phyloP scores from a whole-genome alignment of 2,329 filamentous ascomycete genomes.

The Hypomyces perniciosus region DNA sequence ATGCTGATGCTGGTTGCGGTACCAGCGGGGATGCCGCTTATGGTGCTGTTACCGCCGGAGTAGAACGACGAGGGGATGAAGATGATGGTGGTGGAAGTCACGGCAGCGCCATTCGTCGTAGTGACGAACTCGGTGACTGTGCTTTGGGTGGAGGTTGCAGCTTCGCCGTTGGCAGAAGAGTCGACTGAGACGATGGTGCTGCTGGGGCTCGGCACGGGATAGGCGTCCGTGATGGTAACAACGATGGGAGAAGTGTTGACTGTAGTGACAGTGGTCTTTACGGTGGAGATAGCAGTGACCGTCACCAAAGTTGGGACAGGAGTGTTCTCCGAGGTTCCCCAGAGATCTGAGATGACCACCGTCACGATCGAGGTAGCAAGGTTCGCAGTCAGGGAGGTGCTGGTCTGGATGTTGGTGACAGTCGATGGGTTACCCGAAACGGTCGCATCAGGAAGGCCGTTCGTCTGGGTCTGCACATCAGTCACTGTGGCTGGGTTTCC shows the following conservation, averaged over 20 bases:
- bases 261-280: slow-evolving; percentile 22
- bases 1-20: slow-evolving; percentile 19
- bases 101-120: slow-evolving; percentile 22
- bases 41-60: slow-evolving; percentile 26
- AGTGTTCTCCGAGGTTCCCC: slow-evolving; percentile 15
- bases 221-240: slow-evolving; percentile 21
- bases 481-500: slow-evolving; percentile 26
- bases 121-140: slow-evolving; percentile 29
- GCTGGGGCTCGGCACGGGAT: not conserved
- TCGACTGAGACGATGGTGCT: slow-evolving; percentile 1
- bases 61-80: slow-evolving; percentile 23
- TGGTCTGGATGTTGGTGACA: slow-evolving; percentile 24
- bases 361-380: slow-evolving; percentile 17
- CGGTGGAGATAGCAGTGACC: slow-evolving; percentile 22
- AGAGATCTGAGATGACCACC: slow-evolving; percentile 28
- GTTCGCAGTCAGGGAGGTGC: slow-evolving; percentile 17
- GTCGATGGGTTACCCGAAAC: slow-evolving; percentile 27
- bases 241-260: slow-evolving; percentile 17
- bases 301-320: slow-evolving; percentile 14
- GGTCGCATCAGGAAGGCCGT: slow-evolving; percentile 24
- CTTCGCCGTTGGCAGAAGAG: slow-evolving; percentile 21
- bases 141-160: slow-evolving; percentile 17
- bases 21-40: slow-evolving; percentile 18
- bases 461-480: slow-evolving; percentile 17
- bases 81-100: slow-evolving; percentile 28